Percentiles rank a stretch among this genome's conserved stretches.
Conservation (phyloP, 1,284 basidiomycete species). For the Marasmius oreades region DNA sequence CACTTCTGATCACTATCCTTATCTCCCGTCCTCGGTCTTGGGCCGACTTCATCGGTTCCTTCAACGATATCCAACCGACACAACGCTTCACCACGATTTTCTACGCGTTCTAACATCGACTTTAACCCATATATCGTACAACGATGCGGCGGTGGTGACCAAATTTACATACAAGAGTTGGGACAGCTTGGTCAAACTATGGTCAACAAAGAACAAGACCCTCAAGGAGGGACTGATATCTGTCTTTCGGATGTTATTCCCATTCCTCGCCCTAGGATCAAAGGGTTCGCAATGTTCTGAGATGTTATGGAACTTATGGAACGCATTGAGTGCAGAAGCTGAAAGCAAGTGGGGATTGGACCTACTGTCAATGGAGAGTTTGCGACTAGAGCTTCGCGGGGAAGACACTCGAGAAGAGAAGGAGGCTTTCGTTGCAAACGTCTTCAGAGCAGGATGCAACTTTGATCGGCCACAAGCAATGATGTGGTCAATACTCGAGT, state of each 20-base stretch:
- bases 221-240: slow-evolving; percentile 69
- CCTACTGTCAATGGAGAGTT: slow-evolving; percentile 58
- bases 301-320: slow-evolving; percentile 13
- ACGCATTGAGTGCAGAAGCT: slow-evolving; percentile 41
- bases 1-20: slow-evolving; percentile 35
- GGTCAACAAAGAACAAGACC: slow-evolving; percentile 70
- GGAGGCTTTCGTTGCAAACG: slow-evolving; percentile 53
- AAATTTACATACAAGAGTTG: slow-evolving; percentile 60
- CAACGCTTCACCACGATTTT: slow-evolving; percentile 73
- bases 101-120: slow-evolving; percentile 65
- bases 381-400: slow-evolving; percentile 49
- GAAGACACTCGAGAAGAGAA: slow-evolving; percentile 15
- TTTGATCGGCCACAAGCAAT: slow-evolving; percentile 72
- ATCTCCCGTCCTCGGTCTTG: slow-evolving; percentile 44
- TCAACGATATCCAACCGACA: slow-evolving; percentile 58
- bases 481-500: slow-evolving; percentile 77
- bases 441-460: slow-evolving; percentile 69
- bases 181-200: slow-evolving; percentile 63
- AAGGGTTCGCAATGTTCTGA: slow-evolving; percentile 16
- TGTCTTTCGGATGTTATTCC: slow-evolving; percentile 67
- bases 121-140: slow-evolving; percentile 72
- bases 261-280: slow-evolving; percentile 53
- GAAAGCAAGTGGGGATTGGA: slow-evolving; percentile 62
- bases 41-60: slow-evolving; percentile 67
- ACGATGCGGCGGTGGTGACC: slow-evolving; percentile 56